Evolutionary conservation across 352 stramenopile genomes (phyloP).

Genomic region (Blastocystis sp.): DNA sequence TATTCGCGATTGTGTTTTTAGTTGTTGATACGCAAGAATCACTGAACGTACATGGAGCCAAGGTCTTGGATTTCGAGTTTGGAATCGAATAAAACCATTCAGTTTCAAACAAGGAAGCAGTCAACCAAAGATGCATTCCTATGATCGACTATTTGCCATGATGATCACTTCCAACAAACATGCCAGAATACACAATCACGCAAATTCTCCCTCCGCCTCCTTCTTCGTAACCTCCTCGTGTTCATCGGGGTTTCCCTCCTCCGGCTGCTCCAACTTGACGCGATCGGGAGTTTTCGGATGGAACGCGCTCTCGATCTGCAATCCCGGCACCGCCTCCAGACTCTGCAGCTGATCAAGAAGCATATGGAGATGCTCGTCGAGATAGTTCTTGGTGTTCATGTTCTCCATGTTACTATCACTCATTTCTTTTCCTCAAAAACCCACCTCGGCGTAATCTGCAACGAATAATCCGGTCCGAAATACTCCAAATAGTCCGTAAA

Average conservation of each 20-base stretch:
- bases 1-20: background rate
- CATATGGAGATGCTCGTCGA: slow-evolving; percentile 64
- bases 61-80: no score
- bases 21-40: background rate
- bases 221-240: slow-evolving; percentile 25
- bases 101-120: no score
- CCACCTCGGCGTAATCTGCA: slow-evolving; percentile 85
- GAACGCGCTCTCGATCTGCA: slow-evolving; percentile 75
- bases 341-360: slow-evolving; percentile 85
- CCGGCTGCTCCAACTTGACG: background rate
- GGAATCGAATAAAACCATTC: no score
- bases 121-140: no score
- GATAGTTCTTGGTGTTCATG: slow-evolving; percentile 62
- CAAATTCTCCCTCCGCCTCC: slow-evolving; percentile 24
- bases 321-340: slow-evolving; percentile 84
- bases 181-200: background rate
- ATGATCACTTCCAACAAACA: no score
- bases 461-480: slow-evolving; percentile 89
- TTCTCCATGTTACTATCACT: slow-evolving; percentile 64
- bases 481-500: slow-evolving; percentile 99
- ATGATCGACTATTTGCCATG: no score
- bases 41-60: background rate
- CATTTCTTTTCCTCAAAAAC: slow-evolving; percentile 68
- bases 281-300: slow-evolving; percentile 61
- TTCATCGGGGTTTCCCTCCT: slow-evolving; percentile 4